These are phyloP conservation scores for Xerocomus cyaneibrunnescens DNA, from an alignment of 1,284 basidiomycete species.

Conservation along the genomic window DNA sequence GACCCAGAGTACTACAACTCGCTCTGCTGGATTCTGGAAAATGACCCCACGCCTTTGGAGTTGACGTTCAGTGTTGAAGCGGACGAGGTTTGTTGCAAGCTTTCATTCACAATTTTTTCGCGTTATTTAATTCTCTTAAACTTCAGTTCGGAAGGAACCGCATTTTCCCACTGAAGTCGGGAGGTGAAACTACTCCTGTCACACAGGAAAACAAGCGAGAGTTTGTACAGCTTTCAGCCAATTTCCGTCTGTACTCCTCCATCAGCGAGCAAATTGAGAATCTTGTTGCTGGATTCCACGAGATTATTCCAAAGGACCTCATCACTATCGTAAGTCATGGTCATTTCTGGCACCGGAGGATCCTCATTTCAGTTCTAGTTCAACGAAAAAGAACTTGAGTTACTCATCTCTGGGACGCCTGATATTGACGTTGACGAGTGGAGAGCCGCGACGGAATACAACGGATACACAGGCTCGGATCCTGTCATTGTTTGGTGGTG, in stretches of 20 bases:
- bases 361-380: slow-evolving; percentile 57
- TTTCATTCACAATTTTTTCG: not conserved
- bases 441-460: slow-evolving; percentile 93
- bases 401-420: slow-evolving; percentile 97
- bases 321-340: slow-evolving; percentile 64
- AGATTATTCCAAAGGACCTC: slow-evolving; percentile 89
- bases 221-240: slow-evolving; percentile 89
- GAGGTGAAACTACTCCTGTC: slow-evolving; percentile 79
- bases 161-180: slow-evolving; percentile 82
- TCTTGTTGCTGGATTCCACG: slow-evolving; percentile 91
- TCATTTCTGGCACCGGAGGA: not conserved
- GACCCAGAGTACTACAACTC: slow-evolving; percentile 97
- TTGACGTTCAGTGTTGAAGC: slow-evolving; percentile 90
- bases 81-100: slow-evolving; percentile 71
- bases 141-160: slow-evolving; percentile 84
- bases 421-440: slow-evolving; percentile 99
- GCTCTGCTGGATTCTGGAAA: slow-evolving; percentile 88
- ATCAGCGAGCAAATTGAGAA: slow-evolving; percentile 97
- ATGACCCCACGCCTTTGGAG: slow-evolving; percentile 83
- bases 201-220: slow-evolving; percentile 97
- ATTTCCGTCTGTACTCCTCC: slow-evolving; percentile 91
- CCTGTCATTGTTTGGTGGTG: slow-evolving; percentile 99
- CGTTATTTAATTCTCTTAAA: slow-evolving; percentile 5
- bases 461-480: slow-evolving; percentile 83
- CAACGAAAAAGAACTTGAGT: slow-evolving; percentile 96